Evolutionary conservation across 106 monocot species (phyloP).

Genomic region (Allium fistulosum): DNA sequence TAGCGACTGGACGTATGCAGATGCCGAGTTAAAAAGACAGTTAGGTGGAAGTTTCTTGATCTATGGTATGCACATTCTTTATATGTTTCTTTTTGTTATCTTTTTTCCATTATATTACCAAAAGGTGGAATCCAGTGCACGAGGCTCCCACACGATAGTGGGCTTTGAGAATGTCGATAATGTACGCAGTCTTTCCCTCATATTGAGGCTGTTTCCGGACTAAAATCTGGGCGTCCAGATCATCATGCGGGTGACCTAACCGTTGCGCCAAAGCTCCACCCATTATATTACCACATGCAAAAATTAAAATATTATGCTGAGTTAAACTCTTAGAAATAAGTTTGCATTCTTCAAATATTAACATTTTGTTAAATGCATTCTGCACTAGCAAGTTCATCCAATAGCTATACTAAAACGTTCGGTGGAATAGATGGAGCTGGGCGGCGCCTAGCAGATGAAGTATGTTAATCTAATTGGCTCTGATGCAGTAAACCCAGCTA

Average conservation of each 20-base stretch:
- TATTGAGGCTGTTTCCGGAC: no score
- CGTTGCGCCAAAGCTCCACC: neutral
- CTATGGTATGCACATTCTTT: conserved; percentile 46
- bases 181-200: no score
- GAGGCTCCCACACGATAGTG: no score
- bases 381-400: conserved; percentile 81
- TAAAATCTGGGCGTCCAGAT: no score
- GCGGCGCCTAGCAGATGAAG: conserved; percentile 88
- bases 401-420: conserved; percentile 75
- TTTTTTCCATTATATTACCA: neutral
- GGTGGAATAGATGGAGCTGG: conserved; percentile 90
- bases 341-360: neutral
- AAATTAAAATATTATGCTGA: neutral
- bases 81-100: neutral
- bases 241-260: no score
- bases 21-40: conserved; percentile 63
- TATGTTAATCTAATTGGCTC: conserved; percentile 10
- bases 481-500: no score
- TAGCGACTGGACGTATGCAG: conserved; percentile 91
- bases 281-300: neutral
- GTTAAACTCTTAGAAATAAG: neutral
- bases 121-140: no score
- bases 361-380: no score
- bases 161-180: no score
- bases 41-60: conserved; percentile 74